A percentile compares a stretch with the other conserved stretches of the same genome.
These are phyloP conservation scores for Moesziomyces parantarcticus DNA, from an alignment of 1,284 basidiomycete genomes.

Conservation along the genomic window DNA sequence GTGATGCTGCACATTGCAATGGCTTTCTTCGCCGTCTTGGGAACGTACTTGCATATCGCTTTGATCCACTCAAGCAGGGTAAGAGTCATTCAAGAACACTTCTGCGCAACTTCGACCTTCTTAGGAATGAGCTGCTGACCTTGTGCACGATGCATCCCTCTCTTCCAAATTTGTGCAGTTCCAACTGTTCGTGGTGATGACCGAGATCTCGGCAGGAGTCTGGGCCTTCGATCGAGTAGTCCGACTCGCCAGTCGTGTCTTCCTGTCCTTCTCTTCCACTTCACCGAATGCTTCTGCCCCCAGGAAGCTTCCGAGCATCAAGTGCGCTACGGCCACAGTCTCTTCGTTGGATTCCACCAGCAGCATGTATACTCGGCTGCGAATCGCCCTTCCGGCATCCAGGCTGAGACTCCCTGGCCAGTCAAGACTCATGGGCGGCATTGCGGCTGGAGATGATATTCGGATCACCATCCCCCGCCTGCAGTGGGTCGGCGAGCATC, in stretches of 20 bases:
- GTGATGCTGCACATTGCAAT: constrained; percentile 61
- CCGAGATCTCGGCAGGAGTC: constrained; percentile 31
- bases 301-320: constrained; percentile 1
- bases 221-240: constrained; percentile 48
- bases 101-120: too few relatives aligned
- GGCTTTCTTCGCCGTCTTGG: constrained; percentile 60
- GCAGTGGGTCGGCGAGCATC: constrained; percentile 50
- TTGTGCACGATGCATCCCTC: not conserved
- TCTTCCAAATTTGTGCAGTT: constrained; percentile 6
- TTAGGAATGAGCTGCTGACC: too few relatives aligned
- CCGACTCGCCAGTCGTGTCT: constrained; percentile 23
- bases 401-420: constrained; percentile 20
- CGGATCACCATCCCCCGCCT: constrained; percentile 43
- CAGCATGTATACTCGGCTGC: constrained; percentile 17
- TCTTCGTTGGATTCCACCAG: constrained; percentile 1
- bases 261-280: constrained; percentile 25
- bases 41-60: constrained; percentile 62
- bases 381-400: constrained; percentile 32
- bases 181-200: constrained; percentile 32
- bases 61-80: constrained; percentile 38
- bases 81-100: not conserved
- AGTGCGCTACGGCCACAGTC: constrained; percentile 17
- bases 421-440: constrained; percentile 5
- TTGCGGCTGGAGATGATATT: constrained; percentile 45
- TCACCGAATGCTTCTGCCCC: not conserved